phyloP scores from a whole-genome alignment of 768 basidiomycete genomes.

The Lactifluus piperatus region DNA sequence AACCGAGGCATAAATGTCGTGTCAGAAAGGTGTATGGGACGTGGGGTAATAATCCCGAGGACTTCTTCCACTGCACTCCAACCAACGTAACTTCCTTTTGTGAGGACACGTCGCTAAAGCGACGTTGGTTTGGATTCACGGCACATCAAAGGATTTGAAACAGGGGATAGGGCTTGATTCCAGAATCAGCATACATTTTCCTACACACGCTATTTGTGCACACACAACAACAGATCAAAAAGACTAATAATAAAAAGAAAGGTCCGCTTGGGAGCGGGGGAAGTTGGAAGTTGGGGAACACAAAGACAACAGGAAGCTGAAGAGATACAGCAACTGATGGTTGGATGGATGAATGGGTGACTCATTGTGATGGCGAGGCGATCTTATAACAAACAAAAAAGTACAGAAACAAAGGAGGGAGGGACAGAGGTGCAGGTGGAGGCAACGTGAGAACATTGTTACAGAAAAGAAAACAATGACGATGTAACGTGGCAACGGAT shows the following conservation, averaged over 20 bases:
- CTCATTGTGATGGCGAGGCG: background rate
- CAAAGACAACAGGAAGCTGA: background rate
- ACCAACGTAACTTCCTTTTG: background rate
- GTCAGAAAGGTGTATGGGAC: no score
- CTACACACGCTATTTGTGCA: constrained; percentile 6
- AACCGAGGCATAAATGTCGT: no score
- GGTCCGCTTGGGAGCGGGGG: background rate
- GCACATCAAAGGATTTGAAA: background rate
- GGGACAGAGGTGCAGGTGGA: background rate
- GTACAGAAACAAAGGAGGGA: background rate
- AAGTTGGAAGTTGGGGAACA: background rate
- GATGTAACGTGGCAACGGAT: constrained; percentile 6
- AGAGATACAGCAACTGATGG: constrained; percentile 5
- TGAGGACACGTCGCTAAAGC: background rate
- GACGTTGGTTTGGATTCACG: background rate
- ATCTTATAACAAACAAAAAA: constrained; percentile 4
- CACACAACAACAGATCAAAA: background rate
- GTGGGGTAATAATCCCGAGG: no score
- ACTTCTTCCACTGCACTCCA: background rate
- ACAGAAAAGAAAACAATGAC: constrained; percentile 3
- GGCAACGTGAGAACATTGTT: background rate
- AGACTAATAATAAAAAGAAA: background rate
- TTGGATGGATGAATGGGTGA: background rate
- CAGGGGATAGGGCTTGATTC: background rate
- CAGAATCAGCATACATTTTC: background rate